phyloP scores from a whole-genome alignment of 345 rosid genomes.

The Erodium maritimum region DNA sequence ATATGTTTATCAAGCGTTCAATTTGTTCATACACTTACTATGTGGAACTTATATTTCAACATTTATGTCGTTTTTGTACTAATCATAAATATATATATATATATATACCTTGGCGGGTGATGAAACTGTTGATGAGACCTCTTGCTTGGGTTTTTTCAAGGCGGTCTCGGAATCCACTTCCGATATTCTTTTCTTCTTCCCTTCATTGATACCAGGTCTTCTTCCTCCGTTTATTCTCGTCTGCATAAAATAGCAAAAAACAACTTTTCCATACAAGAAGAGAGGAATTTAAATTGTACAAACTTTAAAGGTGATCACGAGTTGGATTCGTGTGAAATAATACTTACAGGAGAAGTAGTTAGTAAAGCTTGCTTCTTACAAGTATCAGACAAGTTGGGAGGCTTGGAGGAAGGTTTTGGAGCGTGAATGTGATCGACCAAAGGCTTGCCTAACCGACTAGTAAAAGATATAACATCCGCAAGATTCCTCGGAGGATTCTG shows the following conservation, averaged over 20 bases:
- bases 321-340: no score
- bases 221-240: conserved; percentile 15
- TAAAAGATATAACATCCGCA: conserved; percentile 11
- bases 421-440: conserved; percentile 25
- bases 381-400: conserved; percentile 30
- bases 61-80: no score
- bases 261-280: no score
- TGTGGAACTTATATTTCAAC: no score
- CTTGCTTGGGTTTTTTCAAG: conserved; percentile 44
- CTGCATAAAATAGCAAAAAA: conserved; percentile 14
- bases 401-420: conserved; percentile 30
- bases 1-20: no score
- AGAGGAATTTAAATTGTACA: not conserved
- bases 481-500: conserved; percentile 18
- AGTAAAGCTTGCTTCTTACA: conserved; percentile 39
- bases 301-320: no score
- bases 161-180: conserved; percentile 37
- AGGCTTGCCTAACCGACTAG: conserved; percentile 36
- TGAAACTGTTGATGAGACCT: conserved; percentile 34
- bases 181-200: conserved; percentile 47
- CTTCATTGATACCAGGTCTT: conserved; percentile 37
- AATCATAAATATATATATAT: no score
- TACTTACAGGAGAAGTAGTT: conserved; percentile 30
- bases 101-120: conserved; percentile 47
- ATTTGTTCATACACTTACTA: no score